These are phyloP conservation scores for Arachis stenosperma DNA, from an alignment of 306 rosid genomes.

Conservation along the genomic window DNA sequence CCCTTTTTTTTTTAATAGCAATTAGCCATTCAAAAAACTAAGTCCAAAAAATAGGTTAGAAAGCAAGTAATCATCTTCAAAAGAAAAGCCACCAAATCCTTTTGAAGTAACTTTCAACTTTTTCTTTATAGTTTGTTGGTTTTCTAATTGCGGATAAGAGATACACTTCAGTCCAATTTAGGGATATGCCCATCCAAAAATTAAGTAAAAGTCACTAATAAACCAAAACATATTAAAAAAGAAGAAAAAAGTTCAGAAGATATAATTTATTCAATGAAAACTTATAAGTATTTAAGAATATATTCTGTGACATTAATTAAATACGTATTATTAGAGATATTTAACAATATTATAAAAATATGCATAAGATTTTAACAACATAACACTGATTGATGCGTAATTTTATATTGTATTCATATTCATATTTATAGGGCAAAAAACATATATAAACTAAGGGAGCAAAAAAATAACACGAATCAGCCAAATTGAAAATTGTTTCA, in stretches of 20 bases:
- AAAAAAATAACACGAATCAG: too few species aligned
- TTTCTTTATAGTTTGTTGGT: not conserved
- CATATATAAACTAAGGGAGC: too few species aligned
- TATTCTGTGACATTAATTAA: not conserved
- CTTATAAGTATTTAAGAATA: not conserved
- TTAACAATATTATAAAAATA: too few species aligned
- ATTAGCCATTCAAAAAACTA: not conserved
- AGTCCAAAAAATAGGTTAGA: not conserved
- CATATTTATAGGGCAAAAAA: too few species aligned
- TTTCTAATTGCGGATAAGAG: not conserved
- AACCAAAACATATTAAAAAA: not conserved
- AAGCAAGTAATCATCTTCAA: not conserved
- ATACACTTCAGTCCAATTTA: not conserved
- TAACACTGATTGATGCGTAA: not conserved
- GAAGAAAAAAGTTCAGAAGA: not conserved
- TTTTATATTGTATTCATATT: too few species aligned
- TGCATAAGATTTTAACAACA: too few species aligned
- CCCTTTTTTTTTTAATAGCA: not conserved
- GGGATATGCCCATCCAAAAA: not conserved
- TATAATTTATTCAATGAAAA: not conserved
- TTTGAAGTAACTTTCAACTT: not conserved
- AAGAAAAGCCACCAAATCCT: conserved; percentile 6
- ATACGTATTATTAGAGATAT: not conserved
- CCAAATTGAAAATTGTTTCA: too few species aligned
- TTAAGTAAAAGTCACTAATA: not conserved